Evolutionary conservation across 306 rosid genomes (phyloP).

Genomic region (Pterocarpus santalinus): DNA sequence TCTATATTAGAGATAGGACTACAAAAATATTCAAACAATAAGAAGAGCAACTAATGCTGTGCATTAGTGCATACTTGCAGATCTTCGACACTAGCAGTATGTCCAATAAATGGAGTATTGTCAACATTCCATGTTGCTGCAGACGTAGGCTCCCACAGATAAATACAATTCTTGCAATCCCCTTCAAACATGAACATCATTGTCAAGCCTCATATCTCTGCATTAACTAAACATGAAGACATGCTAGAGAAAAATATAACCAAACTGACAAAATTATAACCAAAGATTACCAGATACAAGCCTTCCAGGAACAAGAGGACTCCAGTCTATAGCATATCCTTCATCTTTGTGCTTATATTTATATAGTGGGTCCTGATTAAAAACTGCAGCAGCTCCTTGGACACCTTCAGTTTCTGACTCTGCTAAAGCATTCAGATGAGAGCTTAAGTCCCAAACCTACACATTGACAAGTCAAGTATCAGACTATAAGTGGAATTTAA

Average conservation of each 20-base stretch:
- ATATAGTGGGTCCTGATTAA: constrained; percentile 72
- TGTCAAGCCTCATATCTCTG: constrained; percentile 26
- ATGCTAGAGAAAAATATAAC: constrained; percentile 5
- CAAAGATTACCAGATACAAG: constrained; percentile 75
- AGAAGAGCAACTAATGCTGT: constrained; percentile 40
- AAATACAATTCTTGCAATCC: constrained; percentile 79
- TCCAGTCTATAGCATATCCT: constrained; percentile 97
- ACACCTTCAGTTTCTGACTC: constrained; percentile 74
- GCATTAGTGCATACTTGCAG: constrained; percentile 67
- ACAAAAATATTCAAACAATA: constrained; percentile 32
- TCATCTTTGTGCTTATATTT: constrained; percentile 82
- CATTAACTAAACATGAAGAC: not conserved
- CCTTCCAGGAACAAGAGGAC: constrained; percentile 80
- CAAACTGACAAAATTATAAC: constrained; percentile 11
- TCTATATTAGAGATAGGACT: not conserved
- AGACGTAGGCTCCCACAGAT: constrained; percentile 92
- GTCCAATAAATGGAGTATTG: constrained; percentile 74
- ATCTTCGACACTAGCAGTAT: constrained; percentile 91
- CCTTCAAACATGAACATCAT: constrained; percentile 60
- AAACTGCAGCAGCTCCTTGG: constrained; percentile 76
- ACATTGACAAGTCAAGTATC: constrained; percentile 36
- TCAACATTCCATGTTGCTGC: constrained; percentile 80
- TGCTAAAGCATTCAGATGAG: constrained; percentile 83
- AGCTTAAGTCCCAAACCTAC: constrained; percentile 91
- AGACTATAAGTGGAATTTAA: constrained; percentile 27